These are phyloP conservation scores for Backusella liffmaniae DNA, from an alignment of 192 early-diverging fungal species.

Conservation along the genomic window DNA sequence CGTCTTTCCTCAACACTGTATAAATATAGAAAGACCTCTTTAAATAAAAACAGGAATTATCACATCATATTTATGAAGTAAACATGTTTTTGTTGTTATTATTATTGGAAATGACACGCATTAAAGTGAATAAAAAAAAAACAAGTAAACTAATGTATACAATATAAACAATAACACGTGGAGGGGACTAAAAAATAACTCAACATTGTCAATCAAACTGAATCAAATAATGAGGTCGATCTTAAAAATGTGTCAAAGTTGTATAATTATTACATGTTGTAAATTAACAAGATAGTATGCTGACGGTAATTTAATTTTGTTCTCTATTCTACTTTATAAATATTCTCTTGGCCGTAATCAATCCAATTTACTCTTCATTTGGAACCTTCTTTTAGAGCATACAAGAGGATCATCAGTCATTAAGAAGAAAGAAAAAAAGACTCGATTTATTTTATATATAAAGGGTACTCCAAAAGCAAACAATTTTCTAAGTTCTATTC, in stretches of 20 bases:
- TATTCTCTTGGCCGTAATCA: not conserved
- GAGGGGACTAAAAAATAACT: not conserved
- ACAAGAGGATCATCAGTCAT: not conserved
- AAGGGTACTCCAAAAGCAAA: not conserved
- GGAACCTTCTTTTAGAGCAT: not conserved
- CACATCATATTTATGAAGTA: not conserved
- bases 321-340: not conserved
- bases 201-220: not conserved
- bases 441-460: not conserved
- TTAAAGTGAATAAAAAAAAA: not conserved
- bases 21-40: conserved; percentile 26
- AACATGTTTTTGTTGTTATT: not conserved
- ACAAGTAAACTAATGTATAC: not conserved
- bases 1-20: conserved; percentile 54
- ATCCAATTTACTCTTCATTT: not conserved
- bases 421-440: too few relatives aligned
- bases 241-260: not conserved
- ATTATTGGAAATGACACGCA: not conserved
- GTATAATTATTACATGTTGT: not conserved
- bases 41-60: not conserved
- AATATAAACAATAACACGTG: not conserved
- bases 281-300: not conserved
- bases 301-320: not conserved
- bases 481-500: not conserved
- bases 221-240: not conserved